These are phyloP conservation scores for Atalantia buxifolia DNA, from an alignment of 345 rosid species.

Conservation along the genomic window DNA sequence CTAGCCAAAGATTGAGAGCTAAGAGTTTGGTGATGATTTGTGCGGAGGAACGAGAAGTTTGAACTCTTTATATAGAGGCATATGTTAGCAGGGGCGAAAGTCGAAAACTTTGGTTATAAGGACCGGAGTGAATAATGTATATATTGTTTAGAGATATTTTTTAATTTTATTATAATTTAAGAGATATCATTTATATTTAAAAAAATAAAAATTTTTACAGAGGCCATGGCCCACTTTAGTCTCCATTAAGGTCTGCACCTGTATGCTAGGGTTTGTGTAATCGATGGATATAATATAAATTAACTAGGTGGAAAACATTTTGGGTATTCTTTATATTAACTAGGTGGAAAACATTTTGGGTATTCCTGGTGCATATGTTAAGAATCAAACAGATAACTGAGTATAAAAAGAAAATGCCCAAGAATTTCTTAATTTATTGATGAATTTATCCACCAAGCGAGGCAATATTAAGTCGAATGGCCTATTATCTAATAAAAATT, in stretches of 20 bases:
- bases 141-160: too few species aligned
- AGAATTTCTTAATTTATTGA: neutral
- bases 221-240: rapidly evolving
- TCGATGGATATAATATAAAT: neutral
- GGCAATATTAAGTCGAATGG: constrained; percentile 37
- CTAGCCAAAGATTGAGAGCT: neutral
- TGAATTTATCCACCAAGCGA: constrained; percentile 24
- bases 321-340: too few species aligned
- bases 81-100: neutral
- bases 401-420: too few species aligned
- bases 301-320: too few species aligned
- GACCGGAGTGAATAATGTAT: too few species aligned
- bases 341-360: neutral
- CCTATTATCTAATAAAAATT: neutral
- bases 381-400: too few species aligned
- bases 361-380: neutral
- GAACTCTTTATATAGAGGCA: neutral
- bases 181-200: rapidly evolving
- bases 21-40: neutral
- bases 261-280: constrained; percentile 4
- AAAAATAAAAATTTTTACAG: too few species aligned
- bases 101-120: too few species aligned
- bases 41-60: neutral
- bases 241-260: too few species aligned
- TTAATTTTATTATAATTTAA: too few species aligned